Evolutionary conservation across 768 basidiomycete species (phyloP), one percentile per base, ranked within the genome.

Genomic region (Panaeolus cyanescens): DNA sequence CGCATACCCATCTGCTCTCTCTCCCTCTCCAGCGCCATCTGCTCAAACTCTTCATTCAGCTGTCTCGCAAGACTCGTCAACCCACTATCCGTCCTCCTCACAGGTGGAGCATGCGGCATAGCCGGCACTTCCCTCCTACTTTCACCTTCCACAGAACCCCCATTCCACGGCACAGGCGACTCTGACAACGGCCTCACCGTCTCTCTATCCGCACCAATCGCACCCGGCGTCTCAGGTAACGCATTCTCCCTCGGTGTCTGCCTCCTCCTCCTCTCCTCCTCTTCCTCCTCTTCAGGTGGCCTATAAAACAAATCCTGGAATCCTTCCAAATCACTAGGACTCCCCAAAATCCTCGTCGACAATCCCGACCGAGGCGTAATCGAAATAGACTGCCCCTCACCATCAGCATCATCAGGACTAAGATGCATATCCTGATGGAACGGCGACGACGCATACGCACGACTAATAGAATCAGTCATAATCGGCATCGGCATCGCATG

Each of bases 241-340:
- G 65, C 65, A 20, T 65, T 62, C 53, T 69, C 68, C 34, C 57
- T 68, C 1, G 67, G 64, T n/a, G 67, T 63, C 8, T 64, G 64
- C 9, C 50, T 61, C 30, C 31, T 22, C n/a, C 28, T 64, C 54
- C 22, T 37, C 34, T 8, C 42, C 54, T 19, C 58, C 54, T 28
- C 45, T 31, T 8, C 42, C 54, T 19, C 58, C 31, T 55, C 66
- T 65, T 62, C 62, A 62, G 45, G 62, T 62, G 88, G 88, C 39
- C 77, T 78, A 70, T 89, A 92, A 72, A 92, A 92, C 7, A 93
- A 76, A 67, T 92, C 88, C 34, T 83, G 84, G 76, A 89, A 92
- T 10, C 83, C 79, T n/a, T 90, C 88, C 6, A 92, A 77, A 64
- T 92, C 89, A 59, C 88, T 87, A 0, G 83, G 80, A 59, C 78